Evolutionary conservation across 768 basidiomycete species (phyloP), one percentile per base, ranked within the genome.

Genomic region (Boletus insuetus): DNA sequence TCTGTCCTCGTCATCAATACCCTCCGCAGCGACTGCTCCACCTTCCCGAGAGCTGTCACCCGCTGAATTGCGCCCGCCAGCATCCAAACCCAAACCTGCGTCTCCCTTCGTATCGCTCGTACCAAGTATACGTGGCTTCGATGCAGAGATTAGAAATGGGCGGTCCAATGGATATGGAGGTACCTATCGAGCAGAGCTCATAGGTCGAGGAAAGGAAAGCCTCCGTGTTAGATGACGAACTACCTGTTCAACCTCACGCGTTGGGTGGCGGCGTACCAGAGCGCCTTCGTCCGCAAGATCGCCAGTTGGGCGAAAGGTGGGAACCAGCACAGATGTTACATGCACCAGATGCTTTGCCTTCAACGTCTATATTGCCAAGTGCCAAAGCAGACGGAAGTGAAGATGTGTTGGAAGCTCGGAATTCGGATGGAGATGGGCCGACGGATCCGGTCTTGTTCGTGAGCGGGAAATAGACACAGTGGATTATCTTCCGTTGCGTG

Each of bases 401-500:
- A 4, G 83, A 89, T 52, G 64, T 85, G 10, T 71, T 97, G 38
- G 94, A 98, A 69, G 90, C 76, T 4, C 76, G 82, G 48, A 98
- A 98, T 75, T 78, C 84, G 8, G 88, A 87, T 56, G 78, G 80
- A 40, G 79, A 76, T 47, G 80, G 79, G 19, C 76, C 79, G 5
- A 80, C 82, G 17, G 92, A 94, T n/a, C n/a, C n/a, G 63, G 78
- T 98, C 16, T 73, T 80, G 7, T 84, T 84, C 55, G 73, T 82
- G 51, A 81, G 75, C 63, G 79, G 80, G 32, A 85, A 84, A 72
- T 81, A 86, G 55, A 87, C 84, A 12, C 84, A 88, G 51, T 98
- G 42, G 95, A 98, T 70, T 98, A 90, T 71, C 64, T 96, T 9
- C 84, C 89, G 2, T 82, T 81, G 3, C 85, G 68, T 95, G 16